Conservation (phyloP, 139 green algal species). For the Volvox africanus region DNA sequence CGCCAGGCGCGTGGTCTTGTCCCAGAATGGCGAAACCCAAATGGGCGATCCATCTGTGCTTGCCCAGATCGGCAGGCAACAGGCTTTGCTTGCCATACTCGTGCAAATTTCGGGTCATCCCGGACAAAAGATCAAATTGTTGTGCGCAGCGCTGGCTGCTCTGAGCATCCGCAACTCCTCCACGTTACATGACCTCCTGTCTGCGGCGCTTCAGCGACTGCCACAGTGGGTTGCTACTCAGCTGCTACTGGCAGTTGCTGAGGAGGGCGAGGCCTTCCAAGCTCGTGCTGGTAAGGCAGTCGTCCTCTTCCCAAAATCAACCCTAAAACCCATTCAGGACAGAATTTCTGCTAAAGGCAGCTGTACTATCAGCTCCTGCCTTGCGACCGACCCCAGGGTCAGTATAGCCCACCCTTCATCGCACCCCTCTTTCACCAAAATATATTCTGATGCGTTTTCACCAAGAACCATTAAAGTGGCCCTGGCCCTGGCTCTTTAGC, state of each 20-base stretch:
- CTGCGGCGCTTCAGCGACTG: conserved; percentile 10
- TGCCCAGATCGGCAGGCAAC: neutral
- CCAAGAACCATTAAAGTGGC: too few species aligned
- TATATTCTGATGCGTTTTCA: too few species aligned
- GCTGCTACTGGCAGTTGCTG: conserved; percentile 14
- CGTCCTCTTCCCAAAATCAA: neutral
- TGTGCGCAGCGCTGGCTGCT: conserved; percentile 20
- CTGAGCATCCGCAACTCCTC: neutral
- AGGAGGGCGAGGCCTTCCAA: conserved; percentile 40
- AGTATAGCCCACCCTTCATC: too few species aligned
- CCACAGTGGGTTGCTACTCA: neutral
- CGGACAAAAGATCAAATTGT: neutral
- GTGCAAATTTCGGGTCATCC: neutral
- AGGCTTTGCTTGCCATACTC: neutral
- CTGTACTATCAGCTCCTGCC: too few species aligned
- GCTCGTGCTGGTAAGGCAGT: neutral
- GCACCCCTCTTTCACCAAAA: too few species aligned
- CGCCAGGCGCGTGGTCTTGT: neutral
- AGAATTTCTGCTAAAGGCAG: too few species aligned
- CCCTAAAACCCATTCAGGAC: too few species aligned
- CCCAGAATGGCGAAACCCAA: neutral
- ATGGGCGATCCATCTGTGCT: neutral
- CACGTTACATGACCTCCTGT: neutral
- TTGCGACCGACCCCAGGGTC: too few species aligned
- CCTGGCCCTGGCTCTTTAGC: too few species aligned